These are phyloP conservation scores for Colletotrichum sp. DNA, from an alignment of 2,329 filamentous ascomycete species.

Conservation along the genomic window DNA sequence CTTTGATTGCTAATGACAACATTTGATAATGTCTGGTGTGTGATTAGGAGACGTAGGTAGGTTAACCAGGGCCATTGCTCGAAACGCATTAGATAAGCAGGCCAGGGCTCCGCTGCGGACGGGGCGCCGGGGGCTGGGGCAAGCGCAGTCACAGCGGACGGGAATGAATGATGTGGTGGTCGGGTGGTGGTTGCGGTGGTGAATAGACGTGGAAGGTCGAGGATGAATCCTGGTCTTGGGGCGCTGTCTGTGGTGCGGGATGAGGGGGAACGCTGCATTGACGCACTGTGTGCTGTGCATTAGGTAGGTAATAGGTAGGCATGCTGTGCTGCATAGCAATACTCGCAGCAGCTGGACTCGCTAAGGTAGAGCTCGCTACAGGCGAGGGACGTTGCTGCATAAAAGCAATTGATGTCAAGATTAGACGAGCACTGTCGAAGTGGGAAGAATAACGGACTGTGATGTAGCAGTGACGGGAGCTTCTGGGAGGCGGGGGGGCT, in stretches of 20 bases:
- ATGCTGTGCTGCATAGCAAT: background rate
- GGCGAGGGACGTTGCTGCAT: background rate
- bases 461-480: background rate
- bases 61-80: conserved; percentile 25
- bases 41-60: conserved; percentile 33
- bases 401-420: background rate
- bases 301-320: background rate
- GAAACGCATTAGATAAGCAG: conserved; percentile 28
- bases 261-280: background rate
- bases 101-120: conserved; percentile 15
- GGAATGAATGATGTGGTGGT: background rate
- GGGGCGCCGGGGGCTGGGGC: background rate
- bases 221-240: background rate
- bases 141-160: background rate
- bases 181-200: background rate
- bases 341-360: background rate
- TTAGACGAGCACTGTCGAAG: conserved; percentile 10
- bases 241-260: background rate
- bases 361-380: background rate
- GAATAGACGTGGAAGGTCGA: background rate
- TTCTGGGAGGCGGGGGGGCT: background rate
- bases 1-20: conserved; percentile 35
- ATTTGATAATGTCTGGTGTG: conserved; percentile 31
- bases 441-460: background rate
- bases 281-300: conserved; percentile 7